Conservation (phyloP, 768 basidiomycete species). For the Leucogyrophana mollusca region DNA sequence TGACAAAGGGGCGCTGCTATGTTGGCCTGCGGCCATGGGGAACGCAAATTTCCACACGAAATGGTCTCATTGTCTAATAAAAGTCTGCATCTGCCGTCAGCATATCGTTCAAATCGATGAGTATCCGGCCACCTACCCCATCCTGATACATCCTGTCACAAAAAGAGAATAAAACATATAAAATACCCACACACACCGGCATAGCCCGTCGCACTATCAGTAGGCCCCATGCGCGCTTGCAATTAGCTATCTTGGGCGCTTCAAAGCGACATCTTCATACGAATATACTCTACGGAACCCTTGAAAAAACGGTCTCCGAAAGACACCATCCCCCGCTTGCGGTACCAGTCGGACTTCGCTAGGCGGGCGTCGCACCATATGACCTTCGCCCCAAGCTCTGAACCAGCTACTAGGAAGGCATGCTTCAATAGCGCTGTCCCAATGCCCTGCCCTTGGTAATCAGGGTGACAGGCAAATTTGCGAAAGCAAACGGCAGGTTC, state of each 20-base stretch:
- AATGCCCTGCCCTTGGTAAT: conserved; percentile 52
- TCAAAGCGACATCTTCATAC: conserved; percentile 45
- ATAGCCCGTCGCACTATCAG: too few relatives aligned
- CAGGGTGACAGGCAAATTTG: conserved; percentile 57
- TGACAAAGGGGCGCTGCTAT: too few relatives aligned
- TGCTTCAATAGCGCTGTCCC: conserved; percentile 47
- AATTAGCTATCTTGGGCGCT: neutral
- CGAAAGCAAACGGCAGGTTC: conserved; percentile 44
- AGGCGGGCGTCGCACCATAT: conserved; percentile 62
- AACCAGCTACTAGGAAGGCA: conserved; percentile 36
- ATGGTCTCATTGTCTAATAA: too few relatives aligned
- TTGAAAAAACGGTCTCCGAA: conserved; percentile 56
- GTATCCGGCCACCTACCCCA: too few relatives aligned
- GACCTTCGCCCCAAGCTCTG: conserved; percentile 38
- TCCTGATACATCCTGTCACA: too few relatives aligned
- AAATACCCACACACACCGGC: too few relatives aligned
- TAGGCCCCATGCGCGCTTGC: too few relatives aligned
- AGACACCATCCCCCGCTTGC: conserved; percentile 46
- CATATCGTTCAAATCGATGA: too few relatives aligned
- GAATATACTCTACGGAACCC: conserved; percentile 51
- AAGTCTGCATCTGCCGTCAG: too few relatives aligned
- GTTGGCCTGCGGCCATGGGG: too few relatives aligned
- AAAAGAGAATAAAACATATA: too few relatives aligned
- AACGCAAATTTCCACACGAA: too few relatives aligned
- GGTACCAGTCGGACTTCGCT: conserved; percentile 47